Conservation (phyloP, 1,139 yeast genomes). For the Taiozyma sp. region DNA sequence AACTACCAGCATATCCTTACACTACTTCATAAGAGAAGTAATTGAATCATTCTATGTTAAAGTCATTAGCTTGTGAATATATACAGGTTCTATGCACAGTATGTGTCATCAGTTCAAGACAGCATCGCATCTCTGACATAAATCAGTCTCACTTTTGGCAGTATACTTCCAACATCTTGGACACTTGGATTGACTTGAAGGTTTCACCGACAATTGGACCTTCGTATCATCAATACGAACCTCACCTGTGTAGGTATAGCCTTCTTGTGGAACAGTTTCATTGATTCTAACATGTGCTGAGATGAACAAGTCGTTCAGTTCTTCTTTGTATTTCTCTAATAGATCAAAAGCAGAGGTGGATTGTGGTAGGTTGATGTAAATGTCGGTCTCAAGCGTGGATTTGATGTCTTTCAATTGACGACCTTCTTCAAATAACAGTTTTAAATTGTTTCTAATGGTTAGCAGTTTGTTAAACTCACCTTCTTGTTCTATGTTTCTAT, state of each 20-base stretch:
- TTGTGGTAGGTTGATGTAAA: slow-evolving; percentile 31
- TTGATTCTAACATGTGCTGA: slow-evolving; percentile 52
- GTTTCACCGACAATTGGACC: slow-evolving; percentile 36
- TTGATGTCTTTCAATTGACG: slow-evolving; percentile 44
- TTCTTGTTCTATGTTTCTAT: slow-evolving; percentile 28
- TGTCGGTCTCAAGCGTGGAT: slow-evolving; percentile 60
- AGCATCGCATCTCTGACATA: slow-evolving; percentile 67
- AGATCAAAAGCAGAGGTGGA: slow-evolving; percentile 21
- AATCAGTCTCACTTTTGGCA: slow-evolving; percentile 42
- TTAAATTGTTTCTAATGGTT: slow-evolving; percentile 44
- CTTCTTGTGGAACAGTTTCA: slow-evolving; percentile 15
- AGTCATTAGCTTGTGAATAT: neutral
- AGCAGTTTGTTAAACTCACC: slow-evolving; percentile 35
- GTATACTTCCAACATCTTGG: slow-evolving; percentile 92
- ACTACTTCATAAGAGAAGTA: too few species aligned
- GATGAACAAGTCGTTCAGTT: slow-evolving; percentile 55
- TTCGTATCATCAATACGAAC: slow-evolving; percentile 27
- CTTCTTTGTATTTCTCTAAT: slow-evolving; percentile 23
- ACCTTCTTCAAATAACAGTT: slow-evolving; percentile 44
- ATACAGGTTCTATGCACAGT: neutral
- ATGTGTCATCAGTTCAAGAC: slow-evolving; percentile 23
- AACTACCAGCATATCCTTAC: too few species aligned
- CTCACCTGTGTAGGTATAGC: slow-evolving; percentile 29
- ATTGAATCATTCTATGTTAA: too few species aligned
- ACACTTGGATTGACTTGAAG: slow-evolving; percentile 56